Percentiles rank a stretch among this genome's conserved stretches.
phyloP scores from a whole-genome alignment of 805 yeast species.

The Kuraishia ogatae region DNA sequence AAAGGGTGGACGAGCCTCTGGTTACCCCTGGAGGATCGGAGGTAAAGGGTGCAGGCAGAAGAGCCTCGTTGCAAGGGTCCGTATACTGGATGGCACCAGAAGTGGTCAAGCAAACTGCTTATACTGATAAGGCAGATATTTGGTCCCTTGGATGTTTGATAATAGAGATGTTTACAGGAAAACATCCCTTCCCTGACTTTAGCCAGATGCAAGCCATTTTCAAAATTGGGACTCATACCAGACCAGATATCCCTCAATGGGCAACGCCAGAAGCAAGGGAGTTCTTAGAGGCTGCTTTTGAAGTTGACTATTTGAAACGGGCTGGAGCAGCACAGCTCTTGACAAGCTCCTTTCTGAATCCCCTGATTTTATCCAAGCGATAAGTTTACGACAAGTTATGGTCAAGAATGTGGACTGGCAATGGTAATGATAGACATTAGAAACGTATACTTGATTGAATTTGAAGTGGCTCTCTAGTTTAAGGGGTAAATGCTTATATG shows the following conservation, averaged over 20 bases:
- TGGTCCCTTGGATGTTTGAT: constrained; percentile 96
- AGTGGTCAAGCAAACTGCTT: constrained; percentile 87
- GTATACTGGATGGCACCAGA: constrained; percentile 99
- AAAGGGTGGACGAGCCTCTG: constrained; percentile 40
- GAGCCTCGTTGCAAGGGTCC: constrained; percentile 89
- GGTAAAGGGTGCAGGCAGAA: constrained; percentile 15
- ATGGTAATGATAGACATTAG: background rate
- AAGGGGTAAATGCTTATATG: too few species aligned
- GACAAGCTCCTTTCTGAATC: constrained; percentile 49
- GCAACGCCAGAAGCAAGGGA: constrained; percentile 60
- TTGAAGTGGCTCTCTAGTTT: too few species aligned
- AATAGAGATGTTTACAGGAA: constrained; percentile 92
- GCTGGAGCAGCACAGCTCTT: constrained; percentile 67
- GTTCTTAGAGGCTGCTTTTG: constrained; percentile 62
- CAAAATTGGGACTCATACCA: constrained; percentile 77
- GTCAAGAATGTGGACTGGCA: too few species aligned
- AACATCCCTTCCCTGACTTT: constrained; percentile 92
- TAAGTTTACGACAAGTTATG: background rate
- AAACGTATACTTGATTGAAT: too few species aligned
- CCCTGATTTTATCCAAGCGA: background rate
- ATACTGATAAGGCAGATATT: constrained; percentile 89
- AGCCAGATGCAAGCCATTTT: constrained; percentile 97
- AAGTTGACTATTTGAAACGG: constrained; percentile 63
- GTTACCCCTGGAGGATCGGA: constrained; percentile 16
- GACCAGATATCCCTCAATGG: constrained; percentile 75